Percentiles rank a stretch among this genome's conserved stretches.
phyloP scores from a whole-genome alignment of 495 filamentous ascomycete genomes.

The Trichoderma orchidacearum region DNA sequence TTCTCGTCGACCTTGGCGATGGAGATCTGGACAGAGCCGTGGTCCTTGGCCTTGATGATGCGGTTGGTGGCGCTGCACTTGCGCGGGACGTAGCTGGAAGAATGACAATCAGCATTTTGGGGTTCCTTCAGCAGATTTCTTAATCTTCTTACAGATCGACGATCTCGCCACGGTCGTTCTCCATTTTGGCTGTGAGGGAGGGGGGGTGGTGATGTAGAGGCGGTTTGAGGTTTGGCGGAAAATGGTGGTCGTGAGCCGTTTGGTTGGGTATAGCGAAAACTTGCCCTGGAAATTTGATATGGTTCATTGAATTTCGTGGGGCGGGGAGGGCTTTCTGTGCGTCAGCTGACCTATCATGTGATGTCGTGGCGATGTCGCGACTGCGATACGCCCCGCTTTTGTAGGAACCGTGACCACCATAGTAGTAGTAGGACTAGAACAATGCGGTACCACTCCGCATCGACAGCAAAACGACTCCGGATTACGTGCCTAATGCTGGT shows the following conservation, averaged over 20 bases:
- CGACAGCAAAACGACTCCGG: not conserved
- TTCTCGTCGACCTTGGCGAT: constrained; percentile 95
- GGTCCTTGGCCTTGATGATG: constrained; percentile 99
- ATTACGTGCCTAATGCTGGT: no score
- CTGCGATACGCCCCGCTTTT: constrained; percentile 5
- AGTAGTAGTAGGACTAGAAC: no score
- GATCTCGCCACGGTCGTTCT: constrained; percentile 56
- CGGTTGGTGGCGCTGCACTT: constrained; percentile 92
- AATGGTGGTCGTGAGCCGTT: constrained; percentile 1
- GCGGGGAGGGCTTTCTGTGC: constrained; percentile 2
- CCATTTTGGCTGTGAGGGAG: constrained; percentile 20
- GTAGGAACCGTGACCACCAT: no score
- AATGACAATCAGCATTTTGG: constrained; percentile 3
- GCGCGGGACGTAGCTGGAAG: constrained; percentile 85
- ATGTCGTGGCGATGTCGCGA: constrained; percentile 1
- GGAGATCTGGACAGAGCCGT: constrained; percentile 84
- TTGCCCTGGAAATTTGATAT: constrained; percentile 3
- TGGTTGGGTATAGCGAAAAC: constrained; percentile 4
- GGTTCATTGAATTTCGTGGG: constrained; percentile 9
- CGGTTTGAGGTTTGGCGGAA: constrained; percentile 4
- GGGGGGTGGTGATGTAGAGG: constrained; percentile 11
- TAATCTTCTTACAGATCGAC: constrained; percentile 77
- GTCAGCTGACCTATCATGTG: constrained; percentile 6
- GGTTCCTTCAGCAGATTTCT: not conserved
- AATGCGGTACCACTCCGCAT: no score